Conservation (phyloP, 306 rosid genomes). For the Alnus glutinosa region DNA sequence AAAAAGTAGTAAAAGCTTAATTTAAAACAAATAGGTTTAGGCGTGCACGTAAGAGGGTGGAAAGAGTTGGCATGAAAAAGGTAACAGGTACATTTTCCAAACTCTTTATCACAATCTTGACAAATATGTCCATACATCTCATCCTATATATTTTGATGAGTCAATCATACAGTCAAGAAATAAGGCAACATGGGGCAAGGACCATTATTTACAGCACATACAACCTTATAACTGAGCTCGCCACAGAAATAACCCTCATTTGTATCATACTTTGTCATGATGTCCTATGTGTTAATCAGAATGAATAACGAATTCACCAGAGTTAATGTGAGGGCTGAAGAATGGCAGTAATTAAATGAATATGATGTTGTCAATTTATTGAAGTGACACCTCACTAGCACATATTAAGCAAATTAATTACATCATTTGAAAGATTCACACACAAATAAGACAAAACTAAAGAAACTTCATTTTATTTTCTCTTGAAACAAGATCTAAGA, state of each 20-base stretch:
- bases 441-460: no score
- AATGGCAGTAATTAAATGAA: background rate
- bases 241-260: background rate
- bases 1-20: background rate
- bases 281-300: background rate
- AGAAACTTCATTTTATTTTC: no score
- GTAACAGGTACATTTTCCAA: background rate
- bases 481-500: background rate
- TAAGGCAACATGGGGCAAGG: background rate
- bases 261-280: background rate
- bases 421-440: no score
- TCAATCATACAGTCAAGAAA: background rate
- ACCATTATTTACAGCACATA: background rate
- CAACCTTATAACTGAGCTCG: background rate
- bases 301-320: background rate
- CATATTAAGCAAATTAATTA: background rate
- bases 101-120: background rate
- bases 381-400: background rate
- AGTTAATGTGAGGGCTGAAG: slow-evolving; percentile 1
- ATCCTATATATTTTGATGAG: background rate
- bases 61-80: background rate
- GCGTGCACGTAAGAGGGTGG: background rate
- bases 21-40: background rate
- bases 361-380: background rate
- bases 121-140: background rate